Evolutionary conservation across 805 yeast species (phyloP), one percentile per base, ranked within the genome.

Genomic region (Suhomyces pyralidae): DNA sequence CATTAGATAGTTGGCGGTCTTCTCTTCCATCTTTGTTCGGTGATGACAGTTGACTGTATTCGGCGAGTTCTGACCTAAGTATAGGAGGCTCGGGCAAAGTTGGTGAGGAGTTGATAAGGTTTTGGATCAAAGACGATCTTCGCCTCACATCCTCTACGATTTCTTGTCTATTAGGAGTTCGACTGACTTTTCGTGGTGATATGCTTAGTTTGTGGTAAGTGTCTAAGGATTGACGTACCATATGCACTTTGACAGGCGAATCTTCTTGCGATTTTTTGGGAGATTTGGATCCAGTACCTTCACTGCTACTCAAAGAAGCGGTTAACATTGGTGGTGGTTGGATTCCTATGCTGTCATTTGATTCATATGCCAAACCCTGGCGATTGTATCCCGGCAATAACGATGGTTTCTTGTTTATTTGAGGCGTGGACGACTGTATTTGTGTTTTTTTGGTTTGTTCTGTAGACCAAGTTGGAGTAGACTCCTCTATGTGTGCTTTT

Each of bases 61-160:
- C 51, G 1, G 69, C 73, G 19, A 70, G 54, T 51, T 73, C 78
- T 7, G 78, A 73, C 48, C 63, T 59, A 9, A 74, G 63, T 14
- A 70, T 65, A 6, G 80, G 80, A 2, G 79, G 76, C 51, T 73
- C 75, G 3, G 80, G 80, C 26, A 74, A 58, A 2, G 78, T 72
- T 2, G 80, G 80, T 8, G 79, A 74, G 2, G 78, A 73, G 51
- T 73, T 66, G 50, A 71, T 61, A 28, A 70, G 61, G 40, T 69
- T 66, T 46, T 69, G 71, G 17, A 74, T 66, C 51, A 70, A 55
- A 12, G 76, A 68, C 32, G 74, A 67, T 46, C 75, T 51, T 40
- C 65, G 51, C 36, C 65, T 58, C 17, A 40, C 46, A 40, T 45
- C 59, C 19, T 48, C 52, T 5, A 38, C 42, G 12, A 50, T 17